Conservation (phyloP, 495 filamentous ascomycete species). For the Neurospora sp. region DNA sequence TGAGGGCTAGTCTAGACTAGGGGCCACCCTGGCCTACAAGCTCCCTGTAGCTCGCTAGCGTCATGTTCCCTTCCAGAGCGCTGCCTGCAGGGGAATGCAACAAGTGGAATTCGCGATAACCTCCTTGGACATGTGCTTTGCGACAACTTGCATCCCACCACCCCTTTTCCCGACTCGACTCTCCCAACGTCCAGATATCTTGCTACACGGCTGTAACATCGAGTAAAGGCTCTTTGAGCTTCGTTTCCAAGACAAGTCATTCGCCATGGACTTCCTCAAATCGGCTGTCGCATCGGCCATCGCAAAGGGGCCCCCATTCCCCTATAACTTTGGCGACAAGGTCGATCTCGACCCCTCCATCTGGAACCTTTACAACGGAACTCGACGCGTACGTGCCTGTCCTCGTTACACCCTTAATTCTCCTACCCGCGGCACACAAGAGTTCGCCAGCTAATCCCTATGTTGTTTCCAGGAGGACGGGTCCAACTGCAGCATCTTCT, state of each 20-base stretch:
- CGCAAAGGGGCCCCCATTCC: slow-evolving; percentile 84
- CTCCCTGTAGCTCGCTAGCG: background rate
- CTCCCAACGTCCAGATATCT: background rate
- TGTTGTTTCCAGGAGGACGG: slow-evolving; percentile 63
- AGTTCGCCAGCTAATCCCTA: slow-evolving; percentile 1
- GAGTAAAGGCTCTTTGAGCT: background rate
- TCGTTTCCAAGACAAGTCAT: background rate
- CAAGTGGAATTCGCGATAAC: background rate
- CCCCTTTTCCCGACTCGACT: background rate
- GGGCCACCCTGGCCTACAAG: background rate
- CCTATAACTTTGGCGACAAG: slow-evolving; percentile 82
- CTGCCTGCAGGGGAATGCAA: background rate
- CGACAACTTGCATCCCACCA: background rate
- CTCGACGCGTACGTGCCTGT: slow-evolving; percentile 56
- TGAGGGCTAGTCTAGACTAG: background rate
- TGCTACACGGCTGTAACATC: background rate
- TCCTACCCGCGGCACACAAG: background rate
- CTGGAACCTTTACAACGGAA: slow-evolving; percentile 88
- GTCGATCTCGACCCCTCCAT: slow-evolving; percentile 82
- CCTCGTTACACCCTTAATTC: background rate
- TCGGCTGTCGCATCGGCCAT: slow-evolving; percentile 95
- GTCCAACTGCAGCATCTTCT: slow-evolving; percentile 89
- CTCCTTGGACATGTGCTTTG: background rate
- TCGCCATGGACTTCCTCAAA: slow-evolving; percentile 88
- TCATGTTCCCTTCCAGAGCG: background rate